Evolutionary conservation across 2,329 filamentous ascomycete species (phyloP), one percentile per base, ranked within the genome.

Genomic region (Diaporthe sp.): DNA sequence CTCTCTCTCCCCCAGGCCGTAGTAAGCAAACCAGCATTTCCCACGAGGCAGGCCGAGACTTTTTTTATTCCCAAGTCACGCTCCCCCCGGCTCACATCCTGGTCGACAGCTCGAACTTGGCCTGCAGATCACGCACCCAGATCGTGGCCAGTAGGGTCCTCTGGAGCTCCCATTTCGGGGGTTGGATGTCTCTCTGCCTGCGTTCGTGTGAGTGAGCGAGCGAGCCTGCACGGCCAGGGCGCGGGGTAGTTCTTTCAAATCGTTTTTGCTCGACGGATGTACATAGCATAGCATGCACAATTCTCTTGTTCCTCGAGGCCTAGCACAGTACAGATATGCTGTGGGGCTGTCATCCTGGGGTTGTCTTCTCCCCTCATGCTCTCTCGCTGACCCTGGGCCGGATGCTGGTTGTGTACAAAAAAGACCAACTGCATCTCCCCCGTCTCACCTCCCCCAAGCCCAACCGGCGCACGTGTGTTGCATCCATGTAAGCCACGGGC

Each of bases 91-190:
- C 64, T 4, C 47, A 54, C 33, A 40, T 47, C 47, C 47, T 25
- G 47, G 40, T 40, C 19, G 47, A 2, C 33, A 4, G 17, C 64
- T 3, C 33, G 8, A 68, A 19, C 64, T 68, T 68, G 64, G 47
- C 64, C n/a, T n/a, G 47, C 47, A 68, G 64, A 68, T 68, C 64
- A 68, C 30, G 64, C 45, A 35, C 47, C 45, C 61, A 67, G 61
- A 67, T 67, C 64, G 64, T 67, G 45, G n/a, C 64, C 64, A 67
- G 64, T 67, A 67, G 45, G 64, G 45, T 67, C 45, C n/a, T 67
- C 30, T 52, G 64, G 30, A 52, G 33, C 25, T 30, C 15, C 40
- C 60, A 19, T 15, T 57, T 7, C 12, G 40, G n/a, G n/a, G n/a
- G 9, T 38, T 60, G 40, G 28, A 66, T 33, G 28, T 15, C 42